These are phyloP conservation scores for Podaxis pistillaris DNA, from an alignment of 768 basidiomycete species.

Conservation along the genomic window DNA sequence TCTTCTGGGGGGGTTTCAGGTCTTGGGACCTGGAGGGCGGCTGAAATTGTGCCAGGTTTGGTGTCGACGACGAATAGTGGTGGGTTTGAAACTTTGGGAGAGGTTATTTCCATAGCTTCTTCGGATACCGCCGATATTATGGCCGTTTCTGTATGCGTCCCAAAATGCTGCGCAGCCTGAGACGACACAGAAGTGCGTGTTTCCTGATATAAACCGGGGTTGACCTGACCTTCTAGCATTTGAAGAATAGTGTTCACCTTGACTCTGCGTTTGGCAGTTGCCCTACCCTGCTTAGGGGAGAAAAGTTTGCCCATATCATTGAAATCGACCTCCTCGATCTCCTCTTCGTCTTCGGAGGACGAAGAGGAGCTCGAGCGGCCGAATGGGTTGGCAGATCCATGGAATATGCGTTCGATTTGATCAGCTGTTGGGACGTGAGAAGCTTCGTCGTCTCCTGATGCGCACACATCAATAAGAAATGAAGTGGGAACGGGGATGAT, in stretches of 20 bases:
- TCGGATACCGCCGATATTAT: background rate
- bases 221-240: slow-evolving; percentile 22
- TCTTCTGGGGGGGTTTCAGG: slow-evolving; percentile 31
- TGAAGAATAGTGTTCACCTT: slow-evolving; percentile 17
- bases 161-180: background rate
- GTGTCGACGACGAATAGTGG: slow-evolving; percentile 18
- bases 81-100: background rate
- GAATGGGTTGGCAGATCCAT: slow-evolving; percentile 25
- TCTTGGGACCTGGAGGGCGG: slow-evolving; percentile 14
- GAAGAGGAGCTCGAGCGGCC: slow-evolving; percentile 23
- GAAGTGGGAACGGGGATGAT: background rate
- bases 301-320: slow-evolving; percentile 53
- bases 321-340: slow-evolving; percentile 65
- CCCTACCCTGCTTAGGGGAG: slow-evolving; percentile 17
- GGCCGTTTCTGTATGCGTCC: background rate
- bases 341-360: slow-evolving; percentile 33
- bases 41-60: slow-evolving; percentile 17
- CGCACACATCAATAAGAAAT: slow-evolving; percentile 10
- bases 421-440: slow-evolving; percentile 71
- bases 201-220: background rate
- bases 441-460: slow-evolving; percentile 44
- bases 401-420: slow-evolving; percentile 64
- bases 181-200: background rate
- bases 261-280: slow-evolving; percentile 14
- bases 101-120: background rate